A percentile compares a stretch with the other conserved stretches of the same genome.
phyloP scores from a whole-genome alignment of 176 grass and related monocot genomes.

The Hordeum vulgare region MorexV3_pseudomolecules_assembly NC_058519.1:646519969-646520468 shows the following conservation, averaged over 20 bases:
- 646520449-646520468: not conserved
- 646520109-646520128: not conserved
- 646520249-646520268: not conserved
- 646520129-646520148: not conserved
- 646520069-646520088: not conserved
- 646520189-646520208: not conserved
- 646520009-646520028: not conserved
- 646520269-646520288: not conserved
- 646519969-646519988: too few species aligned
- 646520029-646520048: too few species aligned
- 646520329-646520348: not conserved
- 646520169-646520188: not conserved
- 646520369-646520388: not conserved
- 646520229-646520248: not conserved
- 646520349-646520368: not conserved
- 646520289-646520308: not conserved
- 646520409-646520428: not conserved
- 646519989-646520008: too few species aligned
- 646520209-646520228: not conserved
- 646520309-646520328: not conserved
- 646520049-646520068: too few species aligned
- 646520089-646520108: not conserved
- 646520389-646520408: not conserved
- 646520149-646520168: not conserved
- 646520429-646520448: not conserved